Evolutionary conservation across 2,329 filamentous ascomycete species (phyloP).

Genomic region (Hypoxylon sp.): DNA sequence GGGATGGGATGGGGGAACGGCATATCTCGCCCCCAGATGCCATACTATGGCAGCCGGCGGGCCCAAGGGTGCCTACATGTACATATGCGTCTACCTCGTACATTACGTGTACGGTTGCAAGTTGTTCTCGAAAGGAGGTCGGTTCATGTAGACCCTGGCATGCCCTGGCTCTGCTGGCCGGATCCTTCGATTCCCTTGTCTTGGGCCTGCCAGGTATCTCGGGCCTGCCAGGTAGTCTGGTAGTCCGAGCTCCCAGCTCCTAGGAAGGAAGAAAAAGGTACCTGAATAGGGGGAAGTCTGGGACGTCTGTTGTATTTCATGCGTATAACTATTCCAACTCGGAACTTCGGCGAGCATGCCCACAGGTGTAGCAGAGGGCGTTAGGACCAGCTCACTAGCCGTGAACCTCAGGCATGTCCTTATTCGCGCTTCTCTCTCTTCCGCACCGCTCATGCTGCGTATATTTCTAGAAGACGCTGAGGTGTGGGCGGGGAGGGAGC

Average conservation of each 20-base stretch:
- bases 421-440: background rate
- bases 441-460: slow-evolving; percentile 19
- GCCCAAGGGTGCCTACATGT: slow-evolving; percentile 7
- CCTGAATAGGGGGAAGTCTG: slow-evolving; percentile 24
- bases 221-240: no score
- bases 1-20: slow-evolving; percentile 16
- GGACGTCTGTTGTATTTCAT: background rate
- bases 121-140: slow-evolving; percentile 15
- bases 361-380: no score
- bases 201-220: no score
- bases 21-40: slow-evolving; percentile 19
- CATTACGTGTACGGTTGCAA: slow-evolving; percentile 3
- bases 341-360: slow-evolving; percentile 30
- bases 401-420: slow-evolving; percentile 6
- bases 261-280: slow-evolving; percentile 11
- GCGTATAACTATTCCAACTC: slow-evolving; percentile 14
- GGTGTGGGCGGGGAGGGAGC: slow-evolving; percentile 24
- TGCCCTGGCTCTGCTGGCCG: slow-evolving; percentile 32
- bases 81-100: slow-evolving; percentile 3
- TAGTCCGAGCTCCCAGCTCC: slow-evolving; percentile 22
- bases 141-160: slow-evolving; percentile 19
- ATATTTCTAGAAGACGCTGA: slow-evolving; percentile 29
- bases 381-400: background rate
- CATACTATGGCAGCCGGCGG: no score
- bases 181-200: slow-evolving; percentile 33